These are phyloP conservation scores for Oleoguttula mirabilis DNA, from an alignment of 495 filamentous ascomycete genomes.

Conservation along the genomic window DNA sequence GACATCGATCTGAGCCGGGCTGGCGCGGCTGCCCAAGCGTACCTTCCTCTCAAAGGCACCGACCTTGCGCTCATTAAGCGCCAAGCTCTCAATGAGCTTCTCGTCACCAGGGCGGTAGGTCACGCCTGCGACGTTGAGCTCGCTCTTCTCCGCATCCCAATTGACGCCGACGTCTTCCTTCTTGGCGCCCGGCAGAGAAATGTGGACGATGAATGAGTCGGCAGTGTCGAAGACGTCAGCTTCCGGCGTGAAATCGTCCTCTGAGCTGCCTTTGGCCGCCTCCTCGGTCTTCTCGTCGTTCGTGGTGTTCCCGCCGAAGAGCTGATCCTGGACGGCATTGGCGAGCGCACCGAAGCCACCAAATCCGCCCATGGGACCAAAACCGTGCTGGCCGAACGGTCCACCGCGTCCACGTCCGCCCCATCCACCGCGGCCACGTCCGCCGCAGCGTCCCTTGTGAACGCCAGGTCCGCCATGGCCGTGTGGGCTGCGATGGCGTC, in stretches of 20 bases:
- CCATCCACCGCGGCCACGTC: constrained; percentile 23
- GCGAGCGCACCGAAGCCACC: constrained; percentile 16
- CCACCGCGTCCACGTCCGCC: constrained; percentile 15
- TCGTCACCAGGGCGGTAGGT: constrained; percentile 61
- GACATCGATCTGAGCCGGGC: constrained; percentile 50
- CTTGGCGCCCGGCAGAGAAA: constrained; percentile 63
- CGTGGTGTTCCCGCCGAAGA: constrained; percentile 18
- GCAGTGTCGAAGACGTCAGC: constrained; percentile 62
- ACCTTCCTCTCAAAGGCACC: constrained; percentile 64
- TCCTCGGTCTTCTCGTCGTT: constrained; percentile 12
- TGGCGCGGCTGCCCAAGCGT: constrained; percentile 40
- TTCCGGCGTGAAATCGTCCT: constrained; percentile 47
- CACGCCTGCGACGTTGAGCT: constrained; percentile 55
- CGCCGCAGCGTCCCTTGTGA: constrained; percentile 14
- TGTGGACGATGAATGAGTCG: constrained; percentile 50
- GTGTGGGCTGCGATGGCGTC: constrained; percentile 8
- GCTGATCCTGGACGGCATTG: constrained; percentile 22
- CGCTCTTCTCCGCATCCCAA: constrained; percentile 55
- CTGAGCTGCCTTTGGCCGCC: too few species aligned
- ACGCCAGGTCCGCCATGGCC: constrained; percentile 13
- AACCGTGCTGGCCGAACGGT: constrained; percentile 5
- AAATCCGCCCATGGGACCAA: constrained; percentile 20
- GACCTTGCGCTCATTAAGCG: constrained; percentile 50
- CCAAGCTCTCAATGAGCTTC: constrained; percentile 53
- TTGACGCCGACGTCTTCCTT: constrained; percentile 66